Percentiles rank a stretch among this genome's conserved stretches.
These are phyloP conservation scores for Collybiopsis confluens DNA, from an alignment of 768 basidiomycete genomes.

Conservation along the genomic window DNA sequence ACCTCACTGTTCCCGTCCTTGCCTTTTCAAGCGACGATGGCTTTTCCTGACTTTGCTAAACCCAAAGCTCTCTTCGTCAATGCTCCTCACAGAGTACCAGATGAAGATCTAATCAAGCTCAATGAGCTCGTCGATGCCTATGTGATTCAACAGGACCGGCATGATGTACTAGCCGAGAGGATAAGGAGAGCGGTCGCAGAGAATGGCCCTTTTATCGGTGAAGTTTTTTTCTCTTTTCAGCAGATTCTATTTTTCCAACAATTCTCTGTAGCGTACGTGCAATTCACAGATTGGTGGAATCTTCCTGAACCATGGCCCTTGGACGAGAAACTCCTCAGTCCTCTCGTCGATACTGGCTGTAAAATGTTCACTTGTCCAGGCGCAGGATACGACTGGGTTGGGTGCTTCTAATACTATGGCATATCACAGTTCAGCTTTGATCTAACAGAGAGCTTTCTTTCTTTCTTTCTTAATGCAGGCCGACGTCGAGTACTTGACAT, in stretches of 20 bases:
- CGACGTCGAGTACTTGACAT: constrained; percentile 14
- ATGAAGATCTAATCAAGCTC: neutral
- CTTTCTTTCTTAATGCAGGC: constrained; percentile 8
- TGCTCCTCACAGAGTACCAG: neutral
- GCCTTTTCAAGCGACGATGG: neutral
- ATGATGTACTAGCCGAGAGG: constrained; percentile 2
- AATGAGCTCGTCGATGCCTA: constrained; percentile 3
- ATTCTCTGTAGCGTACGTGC: neutral
- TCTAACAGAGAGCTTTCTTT: too few species aligned
- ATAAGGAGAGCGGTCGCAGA: constrained; percentile 4
- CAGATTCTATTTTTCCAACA: too few species aligned
- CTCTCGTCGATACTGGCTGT: constrained; percentile 6
- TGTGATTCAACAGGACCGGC: constrained; percentile 5
- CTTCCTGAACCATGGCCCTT: constrained; percentile 8
- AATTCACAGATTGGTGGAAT: constrained; percentile 7
- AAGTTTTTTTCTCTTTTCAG: neutral
- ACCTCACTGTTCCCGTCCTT: too few species aligned
- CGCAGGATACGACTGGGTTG: neutral
- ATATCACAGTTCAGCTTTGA: too few species aligned
- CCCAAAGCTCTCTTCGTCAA: constrained; percentile 8
- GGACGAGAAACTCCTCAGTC: constrained; percentile 4
- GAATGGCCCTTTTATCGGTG: constrained; percentile 5
- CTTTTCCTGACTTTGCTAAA: neutral
- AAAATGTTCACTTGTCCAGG: constrained; percentile 5
- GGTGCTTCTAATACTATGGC: too few species aligned